Evolutionary conservation across 345 rosid species (phyloP), one percentile per base, ranked within the genome.

Genomic region (Populus pruinosa): DNA sequence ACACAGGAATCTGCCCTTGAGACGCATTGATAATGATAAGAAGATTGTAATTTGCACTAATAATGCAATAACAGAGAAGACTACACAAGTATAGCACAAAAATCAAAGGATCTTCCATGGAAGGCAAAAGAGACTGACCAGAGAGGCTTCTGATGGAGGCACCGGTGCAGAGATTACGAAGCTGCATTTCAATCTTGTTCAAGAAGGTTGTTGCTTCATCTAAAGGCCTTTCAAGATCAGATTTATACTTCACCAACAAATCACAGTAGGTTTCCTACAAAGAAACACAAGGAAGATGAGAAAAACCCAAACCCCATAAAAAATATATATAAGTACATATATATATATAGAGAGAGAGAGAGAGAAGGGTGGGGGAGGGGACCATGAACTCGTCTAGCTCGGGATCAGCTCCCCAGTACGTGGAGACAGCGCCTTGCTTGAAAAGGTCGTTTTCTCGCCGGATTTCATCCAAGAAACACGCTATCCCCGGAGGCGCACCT

Each of bases 311-410:
- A 31, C 70, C 1, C 4, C 17, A 9, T 71, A 67, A 50, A 62
- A 25, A 9, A 41, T 10, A 41, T 41, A 41, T 27, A 16, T 14
- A 27, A 27, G 29, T 27, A 27, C 29, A 67, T 23, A 29, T n/a
- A 16, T 14, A 67, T 31, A 29, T 20, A 41, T 41, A 2, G 23
- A 23, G 36, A 56, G 71, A 50, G 27, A 67, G 55, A 47, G 25
- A 82, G 39, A 69, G 62, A 41, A 49, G 74, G 47, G 29, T 16
- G 29, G 27, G 5, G 8, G 25, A 71, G 55, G 55, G 39, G 47
- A 96, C 99, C 98, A 96, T 93, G 88, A 96, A 96, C 83, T 92
- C 91, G 80, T 96, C 99, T 76, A 96, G 99, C 89, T 93, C 96
- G 76, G 94, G 99, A 87, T 96, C 98, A 69, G 89, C 88, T 76